Evolutionary conservation across 2,329 filamentous ascomycete genomes (phyloP), one percentile per base, ranked within the genome.

Genomic region (Magnaporthales sp.): DNA sequence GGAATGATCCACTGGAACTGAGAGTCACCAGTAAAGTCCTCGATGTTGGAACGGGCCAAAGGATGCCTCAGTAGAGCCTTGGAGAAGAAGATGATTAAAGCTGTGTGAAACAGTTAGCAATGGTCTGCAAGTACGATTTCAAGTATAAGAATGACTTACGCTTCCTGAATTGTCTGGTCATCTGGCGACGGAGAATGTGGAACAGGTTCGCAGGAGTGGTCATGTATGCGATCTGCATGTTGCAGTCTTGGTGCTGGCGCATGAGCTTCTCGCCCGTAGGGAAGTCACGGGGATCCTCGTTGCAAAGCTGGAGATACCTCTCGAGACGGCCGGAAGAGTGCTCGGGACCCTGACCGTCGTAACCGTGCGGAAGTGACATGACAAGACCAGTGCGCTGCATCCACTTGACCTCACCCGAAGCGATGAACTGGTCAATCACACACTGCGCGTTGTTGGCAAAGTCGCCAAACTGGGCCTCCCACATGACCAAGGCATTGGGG

Each of bases 401-500:
- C 95, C 95, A 99, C 83, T 99, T 99, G 71, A 91, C 89, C 81
- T 99, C 95, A 76, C 95, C 95, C 69, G 95, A 97, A 64, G 95
- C 94, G 73, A 99, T 90, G 81, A 99, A 99, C 80, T 99, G 95
- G 78, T 99, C 95, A 75, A 99, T 96, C 79, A 99, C 96, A 78
- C 93, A 96, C 81, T 99, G 95, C 60, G 95, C 94, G 75, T 97
- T 99, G 86, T 99, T 99, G 84, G 95, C 95, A 75, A 99, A 99
- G 80, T 99, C 95, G 84, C 95, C 95, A 75, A 99, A 99, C 80
- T 99, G 95, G 51, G 95, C 95, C 82, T 99, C 95, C 95, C 95
- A 99, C 89, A 99, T 96, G 73, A 99, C 94, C 29, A 99, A 87
- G 51, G 95, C 94, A 76, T 97, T 96, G 67, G 95, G 95, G 95